Base-by-base conservation (phyloP, 176 grass and related monocot species). In the Carex littledalei region DNA sequence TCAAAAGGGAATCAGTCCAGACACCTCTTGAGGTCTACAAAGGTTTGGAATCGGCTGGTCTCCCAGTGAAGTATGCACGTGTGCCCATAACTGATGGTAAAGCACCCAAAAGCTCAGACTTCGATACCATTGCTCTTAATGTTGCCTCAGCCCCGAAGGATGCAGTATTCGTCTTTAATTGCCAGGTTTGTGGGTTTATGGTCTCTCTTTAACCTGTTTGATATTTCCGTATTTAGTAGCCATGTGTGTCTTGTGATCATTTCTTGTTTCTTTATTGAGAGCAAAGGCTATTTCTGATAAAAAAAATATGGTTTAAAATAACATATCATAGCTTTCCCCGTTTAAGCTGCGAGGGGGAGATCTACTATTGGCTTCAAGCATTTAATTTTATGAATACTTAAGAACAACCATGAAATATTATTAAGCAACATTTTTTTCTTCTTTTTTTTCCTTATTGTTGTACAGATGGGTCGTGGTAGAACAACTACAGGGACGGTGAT, bases 51-150 rank as follows among this genome's bases (percentile, higher is more conserved):
- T 79, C 52, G 84, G 93, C 90, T 90, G 96, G 96, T 45, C 91
- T 98, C 90, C 89, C 87, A 11, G 90, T 98, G 68, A 95, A 89
- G 57, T 98, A 98, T 90, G 93, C 91, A 86, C 90, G 96, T 63
- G 96, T 98, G 43, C 96, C 96, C 26, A 98, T 98, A 88, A 98
- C 93, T 85, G 96, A 98, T 88, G 96, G 96, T 81, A 98, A 98
- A 90, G 96, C 96, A 81, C 96, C 96, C 8, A 92, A 98, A 95
- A 98, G 91, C 88, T 98, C 96, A 26, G 96, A 98, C 86, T 94
- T 98, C 79, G 96, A 98, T 83, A 92, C 87, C 22, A 85, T 98
- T 90, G 90, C 93, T 49, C 85, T 89, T 14, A 98, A 98, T 83
- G 81, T 95, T 53, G 88, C 90, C 55, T 84, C 88, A 82, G 89